phyloP scores from a whole-genome alignment of 148 eudicot genomes.

The Oxyria digyna region DNA sequence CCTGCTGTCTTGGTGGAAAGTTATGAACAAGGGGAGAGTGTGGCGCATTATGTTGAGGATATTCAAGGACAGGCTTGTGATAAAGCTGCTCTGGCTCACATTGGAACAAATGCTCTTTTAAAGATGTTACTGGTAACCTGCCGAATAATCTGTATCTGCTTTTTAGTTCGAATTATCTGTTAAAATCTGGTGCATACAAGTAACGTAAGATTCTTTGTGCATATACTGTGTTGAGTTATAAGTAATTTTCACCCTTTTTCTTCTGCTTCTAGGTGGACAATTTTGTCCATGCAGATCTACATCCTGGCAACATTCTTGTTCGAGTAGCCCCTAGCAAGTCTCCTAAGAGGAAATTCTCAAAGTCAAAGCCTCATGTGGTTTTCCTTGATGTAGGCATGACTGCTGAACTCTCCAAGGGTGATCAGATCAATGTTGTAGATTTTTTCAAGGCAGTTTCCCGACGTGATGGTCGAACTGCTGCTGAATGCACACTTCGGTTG shows the following conservation, averaged over 20 bases:
- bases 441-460: conserved; percentile 29
- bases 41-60: conserved; percentile 32
- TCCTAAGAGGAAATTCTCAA: conserved; percentile 15
- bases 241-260: background rate
- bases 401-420: conserved; percentile 28
- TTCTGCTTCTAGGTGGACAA: conserved; percentile 25
- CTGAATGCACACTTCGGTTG: conserved; percentile 23
- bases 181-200: background rate
- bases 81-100: conserved; percentile 35
- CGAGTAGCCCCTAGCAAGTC: conserved; percentile 21
- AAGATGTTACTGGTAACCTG: conserved; percentile 33
- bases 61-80: conserved; percentile 19
- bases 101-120: conserved; percentile 30
- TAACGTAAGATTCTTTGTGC: background rate
- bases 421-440: conserved; percentile 20
- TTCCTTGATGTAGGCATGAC: conserved; percentile 41
- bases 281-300: conserved; percentile 35
- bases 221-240: background rate
- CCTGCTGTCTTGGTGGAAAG: conserved; percentile 35
- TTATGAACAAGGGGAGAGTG: conserved; percentile 35
- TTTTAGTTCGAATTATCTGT: background rate
- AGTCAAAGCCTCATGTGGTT: conserved; percentile 33
- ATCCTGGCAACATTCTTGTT: conserved; percentile 42
- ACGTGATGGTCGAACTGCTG: conserved; percentile 30
- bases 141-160: background rate